Percentiles rank a stretch among this genome's conserved stretches.
These are phyloP conservation scores for Stereum hirsutum DNA, from an alignment of 1,284 basidiomycete species.

Conservation along the genomic window DNA sequence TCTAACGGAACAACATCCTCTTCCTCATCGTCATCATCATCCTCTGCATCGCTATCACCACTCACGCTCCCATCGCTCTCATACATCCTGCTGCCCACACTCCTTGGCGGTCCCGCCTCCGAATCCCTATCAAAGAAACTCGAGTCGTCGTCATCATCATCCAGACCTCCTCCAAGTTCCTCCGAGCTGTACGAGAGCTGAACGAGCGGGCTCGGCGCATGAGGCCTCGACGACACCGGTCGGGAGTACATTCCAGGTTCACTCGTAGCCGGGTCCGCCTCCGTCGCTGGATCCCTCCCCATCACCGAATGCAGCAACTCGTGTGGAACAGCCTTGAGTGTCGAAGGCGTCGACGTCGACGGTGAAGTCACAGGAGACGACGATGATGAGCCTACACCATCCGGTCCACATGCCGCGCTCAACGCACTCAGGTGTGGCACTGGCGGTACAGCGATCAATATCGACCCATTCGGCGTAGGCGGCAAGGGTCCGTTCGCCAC, in stretches of 20 bases:
- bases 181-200: conserved; percentile 25
- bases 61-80: conserved; percentile 4
- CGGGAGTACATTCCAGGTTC: conserved; percentile 14
- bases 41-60: conserved; percentile 8
- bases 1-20: conserved; percentile 19
- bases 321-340: conserved; percentile 15
- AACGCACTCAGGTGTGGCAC: background rate
- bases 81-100: no score
- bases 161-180: conserved; percentile 9
- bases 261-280: conserved; percentile 16
- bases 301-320: conserved; percentile 14
- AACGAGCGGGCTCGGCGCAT: conserved; percentile 31
- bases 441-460: conserved; percentile 20
- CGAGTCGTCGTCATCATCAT: conserved; percentile 17
- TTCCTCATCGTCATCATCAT: conserved; percentile 16
- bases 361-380: conserved; percentile 4
- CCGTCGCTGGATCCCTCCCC: conserved; percentile 13
- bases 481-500: conserved; percentile 31
- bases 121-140: conserved; percentile 14
- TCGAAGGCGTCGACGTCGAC: background rate
- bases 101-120: conserved; percentile 5
- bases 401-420: conserved; percentile 13
- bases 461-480: conserved; percentile 28
- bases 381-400: no score
- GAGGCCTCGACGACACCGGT: conserved; percentile 15